Evolutionary conservation across 129 eudicot species (phyloP), one percentile per base, ranked within the genome.

Genomic region (Flaveria bidentis): DNA sequence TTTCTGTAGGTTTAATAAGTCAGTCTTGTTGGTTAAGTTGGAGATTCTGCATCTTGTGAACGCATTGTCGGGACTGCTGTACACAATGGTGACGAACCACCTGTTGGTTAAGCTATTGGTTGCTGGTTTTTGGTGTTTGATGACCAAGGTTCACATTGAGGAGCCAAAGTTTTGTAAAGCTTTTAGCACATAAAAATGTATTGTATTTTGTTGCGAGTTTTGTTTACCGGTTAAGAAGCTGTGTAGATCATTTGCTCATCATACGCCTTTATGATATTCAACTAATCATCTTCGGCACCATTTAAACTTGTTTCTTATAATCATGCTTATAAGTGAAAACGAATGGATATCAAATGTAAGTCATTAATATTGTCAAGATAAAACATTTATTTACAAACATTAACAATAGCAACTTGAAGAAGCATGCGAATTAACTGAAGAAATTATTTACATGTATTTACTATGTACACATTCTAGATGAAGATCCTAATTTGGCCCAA

Each of bases 111-210:
- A 22, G 78, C 44, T 25, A 58, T 4, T 8, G 42, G 55, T 7
- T 25, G 69, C 30, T 15, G 69, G 20, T 63, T 15, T 61, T 63
- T 30, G 69, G 45, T 63, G 69, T 63, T 63, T 63, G 46, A 63
- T 63, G 69, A 33, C 68, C 57, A 41, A 25, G 44, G 30, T 47
- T 30, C n/a, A 18, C 3, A 57, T 5, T 78, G 71, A 12, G 10
- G n/a, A 46, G 47, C 22, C 28, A 12, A 71, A 71, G 72, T 71
- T 78, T 78, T 78, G 82, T 78, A 61, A 77, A 66, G 74, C 53
- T 13, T 22, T 41, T 7, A 22, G 17, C 17, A 51, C 63, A 63
- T 11, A 28, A 52, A 61, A 77, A 67, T 16, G 68, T 53, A 41
- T 67, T 26, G 46, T 67, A 30, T 42, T 23, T 67, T 68, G 71